Conservation (phyloP, 805 yeast species). For the Hagleromyces aurorensis region DNA sequence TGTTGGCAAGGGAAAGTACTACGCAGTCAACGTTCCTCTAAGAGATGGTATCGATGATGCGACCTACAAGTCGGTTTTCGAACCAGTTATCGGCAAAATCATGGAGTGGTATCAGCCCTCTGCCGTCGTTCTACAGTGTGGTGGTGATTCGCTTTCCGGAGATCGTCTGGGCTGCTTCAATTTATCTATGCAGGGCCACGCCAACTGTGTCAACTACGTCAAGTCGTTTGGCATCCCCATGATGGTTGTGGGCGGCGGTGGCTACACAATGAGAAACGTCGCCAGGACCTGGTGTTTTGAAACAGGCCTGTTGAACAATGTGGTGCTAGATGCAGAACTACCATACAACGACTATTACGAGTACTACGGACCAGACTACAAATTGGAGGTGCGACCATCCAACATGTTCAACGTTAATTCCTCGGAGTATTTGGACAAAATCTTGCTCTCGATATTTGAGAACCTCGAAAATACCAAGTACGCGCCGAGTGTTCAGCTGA, state of each 20-base stretch:
- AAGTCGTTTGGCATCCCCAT: constrained; percentile 86
- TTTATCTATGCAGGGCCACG: constrained; percentile 85
- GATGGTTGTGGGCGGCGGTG: constrained; percentile 94
- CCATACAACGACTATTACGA: constrained; percentile 96
- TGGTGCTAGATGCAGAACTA: constrained; percentile 53
- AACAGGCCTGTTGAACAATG: constrained; percentile 71
- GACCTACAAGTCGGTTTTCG: constrained; percentile 64
- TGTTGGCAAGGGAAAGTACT: constrained; percentile 80
- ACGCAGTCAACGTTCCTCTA: constrained; percentile 83
- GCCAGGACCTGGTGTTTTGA: constrained; percentile 94
- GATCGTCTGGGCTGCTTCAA: constrained; percentile 94
- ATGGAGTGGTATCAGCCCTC: constrained; percentile 89
- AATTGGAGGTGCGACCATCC: constrained; percentile 87
- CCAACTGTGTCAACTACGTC: constrained; percentile 86
- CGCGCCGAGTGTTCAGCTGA: constrained; percentile 96
- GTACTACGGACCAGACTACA: constrained; percentile 95
- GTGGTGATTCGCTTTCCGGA: constrained; percentile 91
- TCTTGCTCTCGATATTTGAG: constrained; percentile 64
- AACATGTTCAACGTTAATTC: constrained; percentile 96
- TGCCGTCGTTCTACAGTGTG: constrained; percentile 92
- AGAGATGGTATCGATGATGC: constrained; percentile 95
- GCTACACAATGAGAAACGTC: constrained; percentile 93
- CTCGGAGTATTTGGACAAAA: constrained; percentile 83
- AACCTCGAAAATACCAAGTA: constrained; percentile 85
- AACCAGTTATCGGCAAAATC: constrained; percentile 83